Percentiles rank a stretch among this genome's conserved stretches.
phyloP scores from a whole-genome alignment of 1,139 yeast species.

The Sugiyamaella japonica region DNA sequence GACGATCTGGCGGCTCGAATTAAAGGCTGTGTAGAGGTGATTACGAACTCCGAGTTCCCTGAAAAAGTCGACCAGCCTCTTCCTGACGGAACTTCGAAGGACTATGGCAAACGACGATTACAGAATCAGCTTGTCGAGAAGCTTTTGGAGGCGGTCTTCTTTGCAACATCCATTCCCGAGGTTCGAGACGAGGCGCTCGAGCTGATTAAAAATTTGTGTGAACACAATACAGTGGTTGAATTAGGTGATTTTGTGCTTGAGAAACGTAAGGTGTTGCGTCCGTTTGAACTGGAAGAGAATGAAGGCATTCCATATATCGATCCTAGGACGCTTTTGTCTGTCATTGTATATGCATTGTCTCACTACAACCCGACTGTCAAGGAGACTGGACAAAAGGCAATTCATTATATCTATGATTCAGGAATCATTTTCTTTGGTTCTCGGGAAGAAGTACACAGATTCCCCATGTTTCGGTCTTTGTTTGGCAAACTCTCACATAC shows the following conservation, averaged over 20 bases:
- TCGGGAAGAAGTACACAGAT: slow-evolving; percentile 62
- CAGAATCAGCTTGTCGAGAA: slow-evolving; percentile 55
- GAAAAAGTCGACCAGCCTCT: slow-evolving; percentile 42
- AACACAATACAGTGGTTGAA: slow-evolving; percentile 76
- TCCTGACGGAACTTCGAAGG: slow-evolving; percentile 29
- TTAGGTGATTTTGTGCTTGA: slow-evolving; percentile 73
- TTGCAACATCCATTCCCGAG: slow-evolving; percentile 73
- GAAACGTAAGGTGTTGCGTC: slow-evolving; percentile 65
- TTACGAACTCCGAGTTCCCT: slow-evolving; percentile 50
- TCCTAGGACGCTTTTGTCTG: slow-evolving; percentile 70
- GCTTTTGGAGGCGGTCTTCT: slow-evolving; percentile 69
- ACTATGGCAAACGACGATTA: slow-evolving; percentile 54
- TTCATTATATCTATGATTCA: slow-evolving; percentile 61
- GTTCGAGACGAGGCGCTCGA: slow-evolving; percentile 65
- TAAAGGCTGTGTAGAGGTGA: slow-evolving; percentile 50
- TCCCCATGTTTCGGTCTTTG: slow-evolving; percentile 74
- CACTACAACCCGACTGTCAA: slow-evolving; percentile 72
- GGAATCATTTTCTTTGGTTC: slow-evolving; percentile 68
- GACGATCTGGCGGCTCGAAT: slow-evolving; percentile 52
- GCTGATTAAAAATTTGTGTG: slow-evolving; percentile 65
- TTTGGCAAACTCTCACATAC: slow-evolving; percentile 83
- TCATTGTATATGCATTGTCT: slow-evolving; percentile 76
- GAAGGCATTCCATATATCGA: slow-evolving; percentile 74
- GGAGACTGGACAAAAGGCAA: slow-evolving; percentile 66
- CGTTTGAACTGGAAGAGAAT: slow-evolving; percentile 72